Percentiles rank a stretch among this genome's conserved stretches.
These are phyloP conservation scores for Ceratobasidium sp. DNA, from an alignment of 1,284 basidiomycete genomes.

Conservation along the genomic window DNA sequence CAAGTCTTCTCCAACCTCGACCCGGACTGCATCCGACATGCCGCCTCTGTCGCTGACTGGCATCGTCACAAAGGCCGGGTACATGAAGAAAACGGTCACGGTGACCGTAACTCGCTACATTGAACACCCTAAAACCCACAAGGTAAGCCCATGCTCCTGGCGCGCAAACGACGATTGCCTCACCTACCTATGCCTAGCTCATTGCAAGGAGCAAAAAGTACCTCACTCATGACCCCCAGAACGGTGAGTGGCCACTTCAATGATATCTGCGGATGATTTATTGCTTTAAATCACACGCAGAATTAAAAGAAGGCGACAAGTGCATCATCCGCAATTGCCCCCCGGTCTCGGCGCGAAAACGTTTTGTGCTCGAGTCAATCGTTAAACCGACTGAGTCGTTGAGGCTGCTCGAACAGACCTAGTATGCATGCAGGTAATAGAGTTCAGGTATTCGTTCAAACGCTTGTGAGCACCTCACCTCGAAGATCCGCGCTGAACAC, in stretches of 20 bases:
- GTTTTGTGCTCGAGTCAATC: slow-evolving; percentile 75
- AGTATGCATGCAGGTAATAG: too few relatives aligned
- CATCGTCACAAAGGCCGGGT: slow-evolving; percentile 79
- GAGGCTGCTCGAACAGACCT: background rate
- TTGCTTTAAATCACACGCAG: slow-evolving; percentile 57
- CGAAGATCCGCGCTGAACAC: too few relatives aligned
- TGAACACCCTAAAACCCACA: slow-evolving; percentile 75
- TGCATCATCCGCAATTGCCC: slow-evolving; percentile 83
- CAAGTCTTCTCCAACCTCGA: background rate
- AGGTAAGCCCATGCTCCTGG: slow-evolving; percentile 63
- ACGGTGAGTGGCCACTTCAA: slow-evolving; percentile 60
- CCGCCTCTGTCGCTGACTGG: slow-evolving; percentile 80
- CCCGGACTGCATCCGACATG: too few relatives aligned
- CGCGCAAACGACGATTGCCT: background rate
- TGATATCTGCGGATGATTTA: background rate
- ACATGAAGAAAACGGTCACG: slow-evolving; percentile 84
- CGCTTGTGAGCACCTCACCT: too few relatives aligned
- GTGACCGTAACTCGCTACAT: slow-evolving; percentile 79
- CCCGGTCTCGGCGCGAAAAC: slow-evolving; percentile 79
- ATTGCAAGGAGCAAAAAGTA: slow-evolving; percentile 80
- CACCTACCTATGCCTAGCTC: slow-evolving; percentile 60
- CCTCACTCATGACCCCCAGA: slow-evolving; percentile 76
- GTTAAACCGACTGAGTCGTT: slow-evolving; percentile 61
- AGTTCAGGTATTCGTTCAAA: too few relatives aligned
- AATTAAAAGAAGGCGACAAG: slow-evolving; percentile 71